Conservation (phyloP, 2,329 filamentous ascomycete genomes). For the Moelleriella libera region DNA sequence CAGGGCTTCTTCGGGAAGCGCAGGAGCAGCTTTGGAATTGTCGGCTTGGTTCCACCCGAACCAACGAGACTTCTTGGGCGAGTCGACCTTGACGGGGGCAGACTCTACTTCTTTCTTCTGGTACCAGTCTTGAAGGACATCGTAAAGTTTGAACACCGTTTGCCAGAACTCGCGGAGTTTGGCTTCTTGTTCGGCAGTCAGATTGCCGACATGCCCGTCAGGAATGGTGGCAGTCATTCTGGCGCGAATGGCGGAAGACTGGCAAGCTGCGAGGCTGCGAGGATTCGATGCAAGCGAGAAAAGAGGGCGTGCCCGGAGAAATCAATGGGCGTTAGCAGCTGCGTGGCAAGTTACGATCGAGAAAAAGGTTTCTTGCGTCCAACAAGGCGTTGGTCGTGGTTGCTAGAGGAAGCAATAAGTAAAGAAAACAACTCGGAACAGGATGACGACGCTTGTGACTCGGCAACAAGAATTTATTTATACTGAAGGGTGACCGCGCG, state of each 20-base stretch:
- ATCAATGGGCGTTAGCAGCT: no score
- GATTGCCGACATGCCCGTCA: slow-evolving; percentile 9
- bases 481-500: not conserved
- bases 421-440: no score
- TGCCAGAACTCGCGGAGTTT: slow-evolving; percentile 12
- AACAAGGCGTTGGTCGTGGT: no score
- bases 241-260: not conserved
- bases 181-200: slow-evolving; percentile 10
- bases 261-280: no score
- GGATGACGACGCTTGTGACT: no score
- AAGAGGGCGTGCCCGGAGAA: no score
- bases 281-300: no score
- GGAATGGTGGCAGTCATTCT: slow-evolving; percentile 1
- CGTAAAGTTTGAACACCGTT: slow-evolving; percentile 9
- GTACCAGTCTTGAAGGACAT: slow-evolving; percentile 3
- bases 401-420: no score
- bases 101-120: not conserved
- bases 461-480: not conserved
- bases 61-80: slow-evolving; percentile 4
- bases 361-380: no score
- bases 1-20: slow-evolving; percentile 3
- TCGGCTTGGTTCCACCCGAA: slow-evolving; percentile 3
- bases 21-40: not conserved
- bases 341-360: no score
- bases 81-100: not conserved